Evolutionary conservation across 78 protist genomes (phyloP).

Genomic region (Guillardia theta): DNA sequence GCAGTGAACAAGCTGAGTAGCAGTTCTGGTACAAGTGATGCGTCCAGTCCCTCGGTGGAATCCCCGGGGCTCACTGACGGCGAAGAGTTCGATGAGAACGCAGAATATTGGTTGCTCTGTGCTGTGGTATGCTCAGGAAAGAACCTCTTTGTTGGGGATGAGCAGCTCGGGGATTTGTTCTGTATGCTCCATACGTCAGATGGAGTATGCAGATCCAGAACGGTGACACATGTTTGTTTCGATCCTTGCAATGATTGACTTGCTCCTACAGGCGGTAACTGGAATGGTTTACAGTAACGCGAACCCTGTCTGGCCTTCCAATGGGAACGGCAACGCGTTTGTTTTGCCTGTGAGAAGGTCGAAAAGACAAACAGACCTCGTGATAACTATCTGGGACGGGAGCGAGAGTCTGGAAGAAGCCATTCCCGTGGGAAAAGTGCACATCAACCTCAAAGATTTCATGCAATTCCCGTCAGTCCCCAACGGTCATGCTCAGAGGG

Average conservation of each 20-base stretch:
- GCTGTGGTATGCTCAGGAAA: slow-evolving; percentile 13
- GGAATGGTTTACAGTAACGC: slow-evolving; percentile 10
- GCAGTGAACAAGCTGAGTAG: too few species aligned
- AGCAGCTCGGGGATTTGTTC: background rate
- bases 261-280: background rate
- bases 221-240: background rate
- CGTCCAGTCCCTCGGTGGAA: background rate
- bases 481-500: too few species aligned
- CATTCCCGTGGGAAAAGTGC: slow-evolving; percentile 23
- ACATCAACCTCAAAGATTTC: background rate
- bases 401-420: slow-evolving; percentile 27
- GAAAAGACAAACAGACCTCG: background rate
- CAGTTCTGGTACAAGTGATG: background rate
- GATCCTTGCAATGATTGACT: background rate
- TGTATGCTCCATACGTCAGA: slow-evolving; percentile 15
- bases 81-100: background rate
- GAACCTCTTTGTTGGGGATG: background rate
- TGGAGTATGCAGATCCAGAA: background rate
- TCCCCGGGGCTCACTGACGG: background rate
- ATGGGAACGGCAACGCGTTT: slow-evolving; percentile 14
- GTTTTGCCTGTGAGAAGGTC: background rate
- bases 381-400: slow-evolving; percentile 9
- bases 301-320: background rate
- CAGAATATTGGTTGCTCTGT: background rate
- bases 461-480: background rate